Conservation (phyloP, 768 basidiomycete species). For the Dictyophora rubrovolvata region DNA sequence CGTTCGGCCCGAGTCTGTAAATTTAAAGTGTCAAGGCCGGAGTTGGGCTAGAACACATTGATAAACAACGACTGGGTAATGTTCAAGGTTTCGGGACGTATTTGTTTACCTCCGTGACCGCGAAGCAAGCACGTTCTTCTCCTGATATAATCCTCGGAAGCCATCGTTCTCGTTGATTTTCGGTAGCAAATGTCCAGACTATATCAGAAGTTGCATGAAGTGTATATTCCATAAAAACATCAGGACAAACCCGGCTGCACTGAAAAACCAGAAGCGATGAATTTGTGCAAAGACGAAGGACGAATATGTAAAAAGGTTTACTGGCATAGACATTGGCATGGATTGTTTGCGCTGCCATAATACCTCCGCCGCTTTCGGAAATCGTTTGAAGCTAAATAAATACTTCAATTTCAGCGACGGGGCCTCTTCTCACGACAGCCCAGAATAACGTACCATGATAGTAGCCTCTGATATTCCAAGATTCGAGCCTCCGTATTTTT, state of each 20-base stretch:
- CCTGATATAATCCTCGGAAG: conserved; percentile 13
- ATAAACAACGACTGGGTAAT: background rate
- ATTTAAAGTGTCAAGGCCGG: conserved; percentile 14
- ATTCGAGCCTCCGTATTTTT: conserved; percentile 9
- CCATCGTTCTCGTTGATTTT: conserved; percentile 8
- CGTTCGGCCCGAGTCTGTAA: conserved; percentile 11
- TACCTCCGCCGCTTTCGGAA: conserved; percentile 12
- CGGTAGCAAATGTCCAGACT: conserved; percentile 10
- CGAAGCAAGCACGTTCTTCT: conserved; percentile 12
- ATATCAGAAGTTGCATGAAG: background rate
- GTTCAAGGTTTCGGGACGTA: background rate
- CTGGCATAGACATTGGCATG: conserved; percentile 12
- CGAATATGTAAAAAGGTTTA: background rate
- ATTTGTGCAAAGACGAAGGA: background rate
- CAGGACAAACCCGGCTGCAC: conserved; percentile 6
- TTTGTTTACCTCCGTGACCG: conserved; percentile 12
- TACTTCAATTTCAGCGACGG: background rate
- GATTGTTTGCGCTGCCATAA: conserved; percentile 11
- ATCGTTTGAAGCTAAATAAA: conserved; percentile 10
- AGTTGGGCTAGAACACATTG: too few species aligned
- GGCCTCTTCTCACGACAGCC: background rate
- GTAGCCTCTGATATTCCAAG: conserved; percentile 14
- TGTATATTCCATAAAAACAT: background rate
- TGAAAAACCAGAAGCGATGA: background rate
- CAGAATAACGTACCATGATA: conserved; percentile 6